phyloP scores from a whole-genome alignment of 495 filamentous ascomycete genomes.

The Mycothermus thermophilus region DNA sequence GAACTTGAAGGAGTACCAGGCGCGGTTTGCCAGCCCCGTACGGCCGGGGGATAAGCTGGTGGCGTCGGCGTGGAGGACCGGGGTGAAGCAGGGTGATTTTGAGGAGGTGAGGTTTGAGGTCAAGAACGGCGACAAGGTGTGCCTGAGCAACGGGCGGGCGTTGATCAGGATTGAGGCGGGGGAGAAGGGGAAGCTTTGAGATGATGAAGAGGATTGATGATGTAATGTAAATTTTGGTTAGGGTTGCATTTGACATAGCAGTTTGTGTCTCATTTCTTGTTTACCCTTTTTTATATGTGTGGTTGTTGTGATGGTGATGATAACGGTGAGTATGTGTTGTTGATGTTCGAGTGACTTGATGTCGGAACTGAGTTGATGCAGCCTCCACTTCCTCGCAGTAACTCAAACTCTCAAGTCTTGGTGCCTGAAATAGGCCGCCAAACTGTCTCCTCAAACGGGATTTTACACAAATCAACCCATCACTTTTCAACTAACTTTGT shows the following conservation, averaged over 20 bases:
- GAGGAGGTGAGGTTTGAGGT: conserved; percentile 74
- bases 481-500: neutral
- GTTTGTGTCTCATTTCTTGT: neutral
- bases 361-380: too few species aligned
- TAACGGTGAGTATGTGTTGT: neutral
- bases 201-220: neutral
- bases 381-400: too few species aligned
- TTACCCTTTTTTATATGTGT: too few species aligned
- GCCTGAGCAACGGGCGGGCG: conserved; percentile 71
- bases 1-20: conserved; percentile 76
- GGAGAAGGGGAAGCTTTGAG: conserved; percentile 51
- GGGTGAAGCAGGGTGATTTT: conserved; percentile 52
- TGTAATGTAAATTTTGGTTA: neutral
- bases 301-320: neutral
- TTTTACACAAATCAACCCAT: neutral
- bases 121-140: conserved; percentile 58
- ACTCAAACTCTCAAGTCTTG: too few species aligned
- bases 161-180: conserved; percentile 50
- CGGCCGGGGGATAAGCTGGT: conserved; percentile 59
- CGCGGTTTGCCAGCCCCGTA: conserved; percentile 73
- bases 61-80: conserved; percentile 49
- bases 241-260: neutral
- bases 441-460: neutral
- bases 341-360: too few species aligned
- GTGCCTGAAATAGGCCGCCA: neutral